Evolutionary conservation across 148 eudicot genomes (phyloP), one percentile per base, ranked within the genome.

Genomic region (Rhododendron ovatum): DNA sequence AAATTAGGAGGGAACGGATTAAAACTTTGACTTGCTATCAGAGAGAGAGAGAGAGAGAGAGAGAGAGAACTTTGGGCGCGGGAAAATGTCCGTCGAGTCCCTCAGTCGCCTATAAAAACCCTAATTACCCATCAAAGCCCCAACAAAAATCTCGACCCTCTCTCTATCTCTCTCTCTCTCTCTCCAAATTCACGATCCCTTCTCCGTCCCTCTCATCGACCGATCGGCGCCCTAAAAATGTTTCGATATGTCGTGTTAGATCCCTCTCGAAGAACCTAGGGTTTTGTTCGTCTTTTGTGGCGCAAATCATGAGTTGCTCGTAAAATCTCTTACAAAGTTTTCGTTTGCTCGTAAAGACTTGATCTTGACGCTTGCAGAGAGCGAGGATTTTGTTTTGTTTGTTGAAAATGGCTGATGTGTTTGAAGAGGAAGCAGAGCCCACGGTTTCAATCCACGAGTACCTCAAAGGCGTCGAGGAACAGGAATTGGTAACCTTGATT

Each of bases 381-480:
- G 20, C 39, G 7, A 13, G 55, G 17, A 13, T 51, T 51, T 35
- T 6, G 7, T 35, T 45, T 77, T 43, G 1, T 33, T 59, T 79
- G 81, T 30, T 30, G 80, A 87, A 65, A 83, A 94, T 93, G 98
- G 92, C 93, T 53, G 98, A 95, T 87, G 89, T 43, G 35, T 92
- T 95, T 51, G 97, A 94, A 33, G 95, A 92, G 24, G 97, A 93
- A 85, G 74, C 92, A 78, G 95, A 93, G 86, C 90, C 88, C 5
- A 90, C 97, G 50, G 83, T 90, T 61, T 92, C 99, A 7, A 91
- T 96, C 78, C 83, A 90, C 8, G 98, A 96, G 87, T 96, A 93
- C 86, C 93, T 96, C 12, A 87, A 96, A 39, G 94, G 89, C 37
- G 90, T 96, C 39, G 99, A 96, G 86, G 96, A 95, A 30, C 93